These are phyloP conservation scores for Mycosphaerelloides madeirae DNA, from an alignment of 2,329 filamentous ascomycete genomes.

Conservation along the genomic window DNA sequence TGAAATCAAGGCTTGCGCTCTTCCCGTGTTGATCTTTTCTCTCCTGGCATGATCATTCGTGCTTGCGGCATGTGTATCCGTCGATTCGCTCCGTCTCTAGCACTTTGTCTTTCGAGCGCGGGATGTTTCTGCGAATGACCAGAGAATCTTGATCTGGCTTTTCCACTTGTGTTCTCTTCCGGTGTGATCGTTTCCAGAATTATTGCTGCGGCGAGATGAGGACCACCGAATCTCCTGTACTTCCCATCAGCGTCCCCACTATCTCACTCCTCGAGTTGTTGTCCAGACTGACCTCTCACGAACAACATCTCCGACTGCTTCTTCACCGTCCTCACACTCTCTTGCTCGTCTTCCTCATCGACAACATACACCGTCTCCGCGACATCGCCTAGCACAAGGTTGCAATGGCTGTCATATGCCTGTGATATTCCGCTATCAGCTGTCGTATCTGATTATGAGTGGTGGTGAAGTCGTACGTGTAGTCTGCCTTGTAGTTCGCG, in stretches of 20 bases:
- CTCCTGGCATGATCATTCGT: too few relatives aligned
- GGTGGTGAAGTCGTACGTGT: conserved; percentile 60
- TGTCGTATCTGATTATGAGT: background rate
- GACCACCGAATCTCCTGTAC: conserved; percentile 49
- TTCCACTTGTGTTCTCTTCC: too few relatives aligned
- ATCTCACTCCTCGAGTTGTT: background rate
- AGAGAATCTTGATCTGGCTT: too few relatives aligned
- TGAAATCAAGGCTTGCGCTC: too few relatives aligned
- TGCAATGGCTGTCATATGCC: conserved; percentile 99
- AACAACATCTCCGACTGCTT: conserved; percentile 99
- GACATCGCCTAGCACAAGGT: conserved; percentile 90
- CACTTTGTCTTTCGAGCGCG: too few relatives aligned
- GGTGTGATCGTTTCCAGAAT: too few relatives aligned
- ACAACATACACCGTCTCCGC: conserved; percentile 95
- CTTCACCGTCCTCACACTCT: conserved; percentile 81
- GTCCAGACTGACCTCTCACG: conserved; percentile 68
- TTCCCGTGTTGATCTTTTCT: too few relatives aligned
- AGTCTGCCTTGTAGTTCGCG: conserved; percentile 91
- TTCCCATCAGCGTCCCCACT: background rate
- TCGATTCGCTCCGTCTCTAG: too few relatives aligned
- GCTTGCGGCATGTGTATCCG: too few relatives aligned
- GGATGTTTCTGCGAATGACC: too few relatives aligned
- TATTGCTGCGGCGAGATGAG: conserved; percentile 41
- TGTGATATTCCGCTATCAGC: conserved; percentile 37
- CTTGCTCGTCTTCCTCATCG: conserved; percentile 75